Base-by-base conservation (phyloP, 345 rosid genomes). In the Eutrema japonicum region DNA sequence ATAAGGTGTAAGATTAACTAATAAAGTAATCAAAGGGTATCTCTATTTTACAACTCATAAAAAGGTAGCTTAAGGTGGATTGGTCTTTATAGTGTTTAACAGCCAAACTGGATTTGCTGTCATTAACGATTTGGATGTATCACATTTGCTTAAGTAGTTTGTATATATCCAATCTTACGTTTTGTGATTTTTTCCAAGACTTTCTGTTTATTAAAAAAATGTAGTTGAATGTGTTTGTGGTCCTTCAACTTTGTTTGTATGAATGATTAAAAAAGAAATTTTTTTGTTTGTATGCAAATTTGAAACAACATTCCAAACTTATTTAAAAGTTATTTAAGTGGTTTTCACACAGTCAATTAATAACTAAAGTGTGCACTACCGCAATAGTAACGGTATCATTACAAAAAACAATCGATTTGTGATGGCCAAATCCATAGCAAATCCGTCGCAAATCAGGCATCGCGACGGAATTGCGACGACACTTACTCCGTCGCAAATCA, bases 21-120 rank as follows among this genome's bases (percentile, higher is more conserved):
- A 27, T 68, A 52, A 35, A 43, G 40, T 60, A 52, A 60, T 68
- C 26, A 51, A 10, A n/a, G 62, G 46, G 50, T 51, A 27, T 68
- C 27, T 68, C 27, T 50, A 41, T 40, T 61, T 74, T 50, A 58
- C 72, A 66, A 60, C 74, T 60, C 78, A 68, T 75, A 35, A 33
- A 76, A 70, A 64, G 29, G 46, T 55, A 38, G 71, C 30, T 70
- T 1, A 48, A 55, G 50, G 75, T 76, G 79, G 79, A 70, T 64
- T 76, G 75, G 75, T 76, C 75, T 70, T 40, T 26, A 64, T 26
- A 64, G 79, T 76, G 79, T 55, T 70, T 38, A 22, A 76, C 66
- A 76, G 60, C 79, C 71, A 64, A 76, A 76, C 60, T 56, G 36
- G 70, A 63, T 62, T 61, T 76, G 76, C 33, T 77, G 78, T 72